Conservation (phyloP, 345 rosid genomes). For the Raphanus sativus region DNA sequence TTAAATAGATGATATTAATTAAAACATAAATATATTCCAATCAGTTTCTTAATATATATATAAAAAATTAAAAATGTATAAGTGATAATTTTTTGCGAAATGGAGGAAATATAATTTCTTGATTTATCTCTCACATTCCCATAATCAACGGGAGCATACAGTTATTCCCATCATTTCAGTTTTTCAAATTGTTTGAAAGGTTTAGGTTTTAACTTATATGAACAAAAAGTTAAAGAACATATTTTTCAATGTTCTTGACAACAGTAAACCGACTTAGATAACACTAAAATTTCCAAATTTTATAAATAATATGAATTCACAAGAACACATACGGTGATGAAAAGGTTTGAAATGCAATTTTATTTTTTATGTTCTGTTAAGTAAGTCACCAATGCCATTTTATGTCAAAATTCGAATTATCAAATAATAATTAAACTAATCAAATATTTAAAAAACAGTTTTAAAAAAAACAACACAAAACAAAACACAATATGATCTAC, state of each 20-base stretch:
- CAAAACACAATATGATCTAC: neutral
- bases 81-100: too few species aligned
- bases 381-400: neutral
- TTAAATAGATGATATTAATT: too few species aligned
- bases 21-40: too few species aligned
- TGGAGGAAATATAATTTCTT: too few species aligned
- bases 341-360: neutral
- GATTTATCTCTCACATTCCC: too few species aligned
- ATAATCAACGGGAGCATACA: conserved; percentile 4
- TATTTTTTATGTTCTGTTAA: neutral
- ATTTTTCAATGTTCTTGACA: neutral
- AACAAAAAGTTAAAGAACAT: neutral
- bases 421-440: neutral
- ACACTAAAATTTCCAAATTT: neutral
- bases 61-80: too few species aligned
- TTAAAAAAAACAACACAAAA: neutral
- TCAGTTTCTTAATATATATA: too few species aligned
- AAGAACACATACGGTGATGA: neutral
- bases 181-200: neutral
- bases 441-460: neutral
- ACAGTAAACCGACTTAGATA: neutral
- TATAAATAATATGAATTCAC: neutral
- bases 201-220: conserved; percentile 2
- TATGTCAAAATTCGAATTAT: neutral
- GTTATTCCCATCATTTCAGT: neutral